Evolutionary conservation across 2,329 filamentous ascomycete species (phyloP), one percentile per base, ranked within the genome.

Genomic region (Teratosphaeria zuluensis): DNA sequence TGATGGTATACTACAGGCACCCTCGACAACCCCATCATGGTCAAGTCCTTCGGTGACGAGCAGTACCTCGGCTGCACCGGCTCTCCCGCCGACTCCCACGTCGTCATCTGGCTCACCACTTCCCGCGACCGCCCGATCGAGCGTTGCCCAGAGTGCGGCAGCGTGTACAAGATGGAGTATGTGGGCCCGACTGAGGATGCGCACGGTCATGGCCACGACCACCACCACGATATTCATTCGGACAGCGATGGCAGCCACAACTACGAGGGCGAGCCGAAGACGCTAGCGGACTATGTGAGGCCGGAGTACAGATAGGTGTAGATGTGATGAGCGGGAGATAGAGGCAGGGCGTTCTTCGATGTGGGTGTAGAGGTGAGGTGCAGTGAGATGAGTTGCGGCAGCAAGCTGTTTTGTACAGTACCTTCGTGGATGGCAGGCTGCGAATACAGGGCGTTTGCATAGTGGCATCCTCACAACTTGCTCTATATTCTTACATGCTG

Each of bases 91-190:
- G 94, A 97, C 81, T 95, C 91, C 51, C 94, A 99, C 83, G 77
- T 82, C 70, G 89, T 92, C 63, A 84, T 86, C 77, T 99, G 94
- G 94, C 84, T 96, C 70, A 90, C 89, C 65, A 84, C 95, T 72
- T 88, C 89, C 74, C 89, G 89, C 73, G 86, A 94, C 60, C 91
- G 94, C 74, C 94, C 94, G 59, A 77, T 96, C 69, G 90, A 95
- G 81, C 90, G 94, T 76, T 99, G 94, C 86, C 86, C 86, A 72
- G 94, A 99, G 82, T 99, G 94, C 79, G 94, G 94, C 68, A 90
- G 86, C 75, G 90, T 94, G 68, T 92, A 95, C 82, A 95, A 96
- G 87, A 94, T 97, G 89, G 88, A 96, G 75, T 99, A 96, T 77
- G 79, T 96, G 66, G 94, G 94, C 62, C 86, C 91, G 56, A 75